phyloP scores from a whole-genome alignment of 2,329 filamentous ascomycete genomes.

The Epichloe hybrida region DNA sequence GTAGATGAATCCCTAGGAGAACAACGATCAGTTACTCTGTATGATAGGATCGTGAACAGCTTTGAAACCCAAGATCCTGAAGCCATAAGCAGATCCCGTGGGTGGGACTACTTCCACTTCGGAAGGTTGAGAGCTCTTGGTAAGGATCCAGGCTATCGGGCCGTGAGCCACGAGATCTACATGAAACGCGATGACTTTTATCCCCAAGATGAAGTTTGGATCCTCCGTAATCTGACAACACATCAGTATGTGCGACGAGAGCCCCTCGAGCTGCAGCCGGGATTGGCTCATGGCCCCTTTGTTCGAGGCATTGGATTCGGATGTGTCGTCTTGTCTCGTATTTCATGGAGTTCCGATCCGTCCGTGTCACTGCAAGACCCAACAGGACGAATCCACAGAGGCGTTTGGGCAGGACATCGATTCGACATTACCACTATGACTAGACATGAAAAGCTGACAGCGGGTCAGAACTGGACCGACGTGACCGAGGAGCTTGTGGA shows the following conservation, averaged over 20 bases:
- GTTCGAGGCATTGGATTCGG: background rate
- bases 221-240: slow-evolving; percentile 1
- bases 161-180: background rate
- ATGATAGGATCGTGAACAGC: too few relatives aligned
- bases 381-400: background rate
- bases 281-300: background rate
- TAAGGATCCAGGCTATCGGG: too few relatives aligned
- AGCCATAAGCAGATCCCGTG: too few relatives aligned
- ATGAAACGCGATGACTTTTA: background rate
- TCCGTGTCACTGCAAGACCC: background rate
- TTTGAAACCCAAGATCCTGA: too few relatives aligned
- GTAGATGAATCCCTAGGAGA: too few relatives aligned
- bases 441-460: background rate
- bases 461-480: background rate
- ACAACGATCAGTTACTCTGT: too few relatives aligned
- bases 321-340: background rate
- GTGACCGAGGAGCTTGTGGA: background rate
- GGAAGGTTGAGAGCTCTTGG: too few relatives aligned
- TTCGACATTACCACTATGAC: background rate
- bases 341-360: background rate
- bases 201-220: background rate
- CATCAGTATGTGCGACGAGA: background rate
- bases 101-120: too few relatives aligned
- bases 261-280: background rate
- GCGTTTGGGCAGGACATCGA: background rate